Percentiles rank a stretch among this genome's conserved stretches.
These are phyloP conservation scores for Flaveria ramosissima DNA, from an alignment of 129 eudicot species.

Conservation along the genomic window DNA sequence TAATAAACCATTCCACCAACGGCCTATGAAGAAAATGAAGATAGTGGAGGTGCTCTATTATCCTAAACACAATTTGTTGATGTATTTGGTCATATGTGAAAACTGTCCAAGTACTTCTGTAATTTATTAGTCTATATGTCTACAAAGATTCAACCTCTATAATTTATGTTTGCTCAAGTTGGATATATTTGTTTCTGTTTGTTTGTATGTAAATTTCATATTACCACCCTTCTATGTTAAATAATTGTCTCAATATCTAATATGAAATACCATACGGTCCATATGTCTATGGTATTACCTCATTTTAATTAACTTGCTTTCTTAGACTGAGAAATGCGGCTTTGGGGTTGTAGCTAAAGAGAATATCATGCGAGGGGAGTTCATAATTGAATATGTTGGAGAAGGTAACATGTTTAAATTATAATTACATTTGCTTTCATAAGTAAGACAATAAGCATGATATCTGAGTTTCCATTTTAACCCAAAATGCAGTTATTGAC, in stretches of 20 bases:
- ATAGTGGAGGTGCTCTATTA: constrained; percentile 58
- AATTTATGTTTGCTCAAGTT: too few relatives aligned
- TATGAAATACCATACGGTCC: background rate
- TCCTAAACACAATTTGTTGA: constrained; percentile 8
- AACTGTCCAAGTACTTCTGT: background rate
- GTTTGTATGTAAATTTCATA: too few relatives aligned
- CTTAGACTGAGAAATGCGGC: constrained; percentile 97
- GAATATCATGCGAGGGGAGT: constrained; percentile 85
- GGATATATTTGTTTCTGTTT: too few relatives aligned
- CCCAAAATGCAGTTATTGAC: constrained; percentile 77
- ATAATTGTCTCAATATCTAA: constrained; percentile 4
- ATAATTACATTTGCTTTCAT: background rate
- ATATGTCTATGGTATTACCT: background rate
- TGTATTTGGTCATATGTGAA: constrained; percentile 4
- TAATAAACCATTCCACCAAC: constrained; percentile 85
- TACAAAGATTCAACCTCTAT: too few relatives aligned
- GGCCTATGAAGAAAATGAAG: constrained; percentile 84
- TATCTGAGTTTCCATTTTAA: background rate
- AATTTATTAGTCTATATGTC: too few relatives aligned
- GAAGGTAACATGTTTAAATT: constrained; percentile 61
- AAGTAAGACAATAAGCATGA: background rate
- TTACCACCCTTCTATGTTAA: background rate
- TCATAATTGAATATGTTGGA: constrained; percentile 96
- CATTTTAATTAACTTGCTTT: constrained; percentile 26
- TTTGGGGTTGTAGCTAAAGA: constrained; percentile 94